Evolutionary conservation across 176 grass and related monocot genomes (phyloP).

Genomic region (Musa itinerans): DNA sequence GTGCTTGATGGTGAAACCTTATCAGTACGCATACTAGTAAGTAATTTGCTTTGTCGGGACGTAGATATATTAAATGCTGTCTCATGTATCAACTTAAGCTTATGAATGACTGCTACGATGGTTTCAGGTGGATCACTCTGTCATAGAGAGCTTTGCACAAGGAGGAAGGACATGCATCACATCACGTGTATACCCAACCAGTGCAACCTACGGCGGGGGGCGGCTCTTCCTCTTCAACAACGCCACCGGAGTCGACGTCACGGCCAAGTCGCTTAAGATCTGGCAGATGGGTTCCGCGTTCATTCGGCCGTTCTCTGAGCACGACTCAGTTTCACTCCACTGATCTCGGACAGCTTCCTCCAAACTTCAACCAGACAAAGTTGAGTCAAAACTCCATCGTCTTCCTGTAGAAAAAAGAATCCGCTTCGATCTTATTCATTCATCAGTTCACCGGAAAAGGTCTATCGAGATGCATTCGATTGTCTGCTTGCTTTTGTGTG

Average conservation of each 20-base stretch:
- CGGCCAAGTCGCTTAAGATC: slow-evolving; percentile 47
- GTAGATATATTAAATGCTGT: not conserved
- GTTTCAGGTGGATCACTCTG: slow-evolving; percentile 74
- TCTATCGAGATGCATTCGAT: too few species aligned
- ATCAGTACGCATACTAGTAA: slow-evolving; percentile 66
- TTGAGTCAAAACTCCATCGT: too few species aligned
- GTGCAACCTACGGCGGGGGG: slow-evolving; percentile 44
- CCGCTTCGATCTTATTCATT: too few species aligned
- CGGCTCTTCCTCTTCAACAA: slow-evolving; percentile 83
- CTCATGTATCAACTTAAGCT: not conserved
- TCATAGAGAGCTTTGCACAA: slow-evolving; percentile 94
- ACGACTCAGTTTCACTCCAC: slow-evolving; percentile 8
- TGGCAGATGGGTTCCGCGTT: slow-evolving; percentile 77
- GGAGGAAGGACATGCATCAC: slow-evolving; percentile 72
- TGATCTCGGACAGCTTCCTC: too few species aligned
- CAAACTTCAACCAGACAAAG: too few species aligned
- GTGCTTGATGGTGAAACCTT: slow-evolving; percentile 63
- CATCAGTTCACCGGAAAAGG: too few species aligned
- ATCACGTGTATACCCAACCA: slow-evolving; percentile 73
- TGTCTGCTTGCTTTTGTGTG: too few species aligned
- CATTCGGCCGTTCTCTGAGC: slow-evolving; percentile 36
- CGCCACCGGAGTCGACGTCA: slow-evolving; percentile 39
- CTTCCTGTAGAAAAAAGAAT: too few species aligned
- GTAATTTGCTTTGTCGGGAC: not conserved
- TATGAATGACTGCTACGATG: not conserved